Evolutionary conservation across 2,329 filamentous ascomycete genomes (phyloP).

Genomic region (Tolypocladium guangdongense): DNA sequence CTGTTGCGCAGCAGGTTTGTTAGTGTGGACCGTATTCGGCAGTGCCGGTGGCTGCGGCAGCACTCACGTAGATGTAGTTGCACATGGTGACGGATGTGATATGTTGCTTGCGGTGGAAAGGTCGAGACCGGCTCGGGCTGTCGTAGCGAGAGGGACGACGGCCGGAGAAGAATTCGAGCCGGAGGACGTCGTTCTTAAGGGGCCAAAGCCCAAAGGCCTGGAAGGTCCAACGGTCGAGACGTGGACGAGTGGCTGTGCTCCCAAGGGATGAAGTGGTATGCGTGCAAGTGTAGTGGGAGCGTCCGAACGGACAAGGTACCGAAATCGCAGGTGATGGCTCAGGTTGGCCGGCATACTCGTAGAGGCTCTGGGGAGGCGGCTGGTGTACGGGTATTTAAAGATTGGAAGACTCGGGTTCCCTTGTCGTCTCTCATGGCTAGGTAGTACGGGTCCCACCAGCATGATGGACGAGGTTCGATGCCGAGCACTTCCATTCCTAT

Average conservation of each 20-base stretch:
- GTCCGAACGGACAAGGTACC: not conserved
- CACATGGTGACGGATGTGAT: constrained; percentile 26
- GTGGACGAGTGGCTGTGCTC: not conserved
- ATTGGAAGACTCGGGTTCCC: not conserved
- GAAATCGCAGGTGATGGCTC: not conserved
- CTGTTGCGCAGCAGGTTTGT: constrained; percentile 13
- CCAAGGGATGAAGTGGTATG: not conserved
- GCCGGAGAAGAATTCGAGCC: not conserved
- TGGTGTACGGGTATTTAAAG: constrained; percentile 1
- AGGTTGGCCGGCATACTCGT: not conserved
- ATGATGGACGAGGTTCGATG: not conserved
- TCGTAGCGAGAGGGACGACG: not conserved
- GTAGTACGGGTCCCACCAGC: not conserved
- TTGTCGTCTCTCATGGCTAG: not conserved
- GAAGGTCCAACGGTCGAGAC: not conserved
- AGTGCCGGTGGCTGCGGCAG: not conserved
- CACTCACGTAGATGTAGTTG: constrained; percentile 38
- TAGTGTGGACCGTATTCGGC: not conserved
- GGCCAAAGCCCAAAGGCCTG: not conserved
- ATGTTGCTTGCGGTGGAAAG: not conserved
- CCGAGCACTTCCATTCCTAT: constrained; percentile 1
- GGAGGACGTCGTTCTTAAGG: not conserved
- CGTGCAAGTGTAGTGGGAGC: not conserved
- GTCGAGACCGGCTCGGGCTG: not conserved
- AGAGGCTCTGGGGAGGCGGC: not conserved